Evolutionary conservation across 495 filamentous ascomycete genomes (phyloP), one percentile per base, ranked within the genome.

Genomic region (Penicillium maclennaniae): DNA sequence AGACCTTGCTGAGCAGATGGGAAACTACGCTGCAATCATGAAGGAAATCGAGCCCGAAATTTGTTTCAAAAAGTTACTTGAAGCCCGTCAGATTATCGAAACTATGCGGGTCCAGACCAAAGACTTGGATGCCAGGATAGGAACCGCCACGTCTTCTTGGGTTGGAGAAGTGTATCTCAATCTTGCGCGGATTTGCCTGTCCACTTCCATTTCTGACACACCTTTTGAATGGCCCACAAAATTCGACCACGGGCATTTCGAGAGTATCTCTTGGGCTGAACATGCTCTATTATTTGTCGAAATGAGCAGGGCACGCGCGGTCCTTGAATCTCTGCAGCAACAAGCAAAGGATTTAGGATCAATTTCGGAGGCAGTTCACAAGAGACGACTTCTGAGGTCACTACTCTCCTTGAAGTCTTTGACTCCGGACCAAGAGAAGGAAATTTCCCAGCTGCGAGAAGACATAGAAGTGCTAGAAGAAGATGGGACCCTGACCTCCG

Each of bases 281-380:
- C 63, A 66, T 56, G 63, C 63, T 12, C 42, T 66, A 17, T 44
- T 66, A 6, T 66, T 66, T 46, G 40, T 61, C 9, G 63, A 66
- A 43, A 58, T 59, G 43, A 49, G 47, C 20, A 51, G 63, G 40
- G 63, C 63, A 27, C 53, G 57, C 4, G 51, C 63, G 3, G 57
- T 66, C 0, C 56, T 66, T 5, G 63, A 63, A 8, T 59, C 60
- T 38, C 42, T 63, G 20, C 42, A 51, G 21, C 31, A 53, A 14
- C 56, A 61, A 39, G 41, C 61, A 16, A 41, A 42, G 3, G 41
- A 59, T n/a, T 43, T 43, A 6, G 45, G 41, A 4, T 19, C 45
- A n/a, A 31, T 66, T 0, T 61, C 58, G 0, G 61, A 61, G 7
- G 56, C 55, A 8, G 53, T 67, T 6, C 55, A 67, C 26, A 64